Conservation (phyloP, 768 basidiomycete genomes). For the Termitomyces sp. region DNA sequence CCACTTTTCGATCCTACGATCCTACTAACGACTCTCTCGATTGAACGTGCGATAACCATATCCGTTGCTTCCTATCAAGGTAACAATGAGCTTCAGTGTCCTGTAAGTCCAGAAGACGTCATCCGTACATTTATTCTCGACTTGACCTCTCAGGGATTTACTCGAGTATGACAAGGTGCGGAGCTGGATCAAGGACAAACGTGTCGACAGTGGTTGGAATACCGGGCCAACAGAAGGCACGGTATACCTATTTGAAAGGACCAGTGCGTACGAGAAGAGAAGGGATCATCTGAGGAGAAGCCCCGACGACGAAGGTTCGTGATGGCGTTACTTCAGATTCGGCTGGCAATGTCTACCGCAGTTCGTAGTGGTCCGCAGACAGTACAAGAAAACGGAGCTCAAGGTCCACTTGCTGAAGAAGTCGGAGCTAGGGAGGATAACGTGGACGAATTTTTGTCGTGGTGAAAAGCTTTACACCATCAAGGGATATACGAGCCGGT, state of each 20-base stretch:
- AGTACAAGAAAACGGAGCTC: not conserved
- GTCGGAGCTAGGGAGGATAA: not conserved
- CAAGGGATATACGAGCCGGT: not conserved
- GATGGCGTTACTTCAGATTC: not conserved
- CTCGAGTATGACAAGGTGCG: not conserved
- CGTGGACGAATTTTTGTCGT: not conserved
- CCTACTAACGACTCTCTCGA: too few relatives aligned
- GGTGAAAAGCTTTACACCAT: not conserved
- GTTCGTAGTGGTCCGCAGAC: not conserved
- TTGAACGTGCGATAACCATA: too few relatives aligned
- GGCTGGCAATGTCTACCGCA: not conserved
- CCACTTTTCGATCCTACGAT: not conserved
- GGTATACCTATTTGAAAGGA: not conserved
- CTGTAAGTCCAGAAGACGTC: not conserved
- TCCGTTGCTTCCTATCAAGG: not conserved
- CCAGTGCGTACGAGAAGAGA: not conserved
- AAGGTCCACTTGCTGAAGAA: not conserved
- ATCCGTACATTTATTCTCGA: not conserved
- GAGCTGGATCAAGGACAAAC: not conserved
- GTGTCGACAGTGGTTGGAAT: not conserved
- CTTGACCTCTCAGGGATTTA: not conserved
- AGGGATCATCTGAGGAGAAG: not conserved
- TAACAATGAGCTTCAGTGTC: not conserved
- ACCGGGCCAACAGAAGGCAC: not conserved
- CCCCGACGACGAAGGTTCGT: not conserved